Evolutionary conservation across 2,329 filamentous ascomycete species (phyloP).

Genomic region (Alternaria brassicae): DNA sequence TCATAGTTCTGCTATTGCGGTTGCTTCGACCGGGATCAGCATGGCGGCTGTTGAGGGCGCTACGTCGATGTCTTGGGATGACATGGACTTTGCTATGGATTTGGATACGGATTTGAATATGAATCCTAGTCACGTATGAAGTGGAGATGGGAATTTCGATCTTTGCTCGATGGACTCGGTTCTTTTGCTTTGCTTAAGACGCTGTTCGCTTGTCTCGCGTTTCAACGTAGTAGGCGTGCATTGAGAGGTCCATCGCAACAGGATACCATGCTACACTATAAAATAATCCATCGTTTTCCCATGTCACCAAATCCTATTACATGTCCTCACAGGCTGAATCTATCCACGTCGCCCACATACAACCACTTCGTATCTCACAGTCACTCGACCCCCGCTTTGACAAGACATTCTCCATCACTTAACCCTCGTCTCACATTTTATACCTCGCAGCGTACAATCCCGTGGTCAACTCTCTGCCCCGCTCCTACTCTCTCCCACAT

Average conservation of each 20-base stretch:
- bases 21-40: constrained; percentile 17
- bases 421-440: not conserved
- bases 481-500: not conserved
- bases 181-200: not conserved
- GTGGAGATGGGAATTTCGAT: not conserved
- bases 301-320: not conserved
- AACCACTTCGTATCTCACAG: not conserved
- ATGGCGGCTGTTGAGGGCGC: constrained; percentile 12
- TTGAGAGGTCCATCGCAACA: not conserved
- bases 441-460: too few relatives aligned
- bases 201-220: not conserved
- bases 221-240: not conserved
- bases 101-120: constrained; percentile 37
- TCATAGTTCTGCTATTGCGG: constrained; percentile 23
- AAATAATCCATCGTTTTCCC: not conserved
- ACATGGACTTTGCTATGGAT: constrained; percentile 43
- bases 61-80: constrained; percentile 37
- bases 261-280: not conserved
- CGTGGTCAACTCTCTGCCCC: not conserved
- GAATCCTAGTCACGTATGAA: constrained; percentile 14
- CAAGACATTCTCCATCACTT: not conserved
- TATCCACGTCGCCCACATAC: not conserved
- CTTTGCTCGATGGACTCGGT: not conserved
- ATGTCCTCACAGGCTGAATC: not conserved
- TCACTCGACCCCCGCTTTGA: not conserved